Conservation (phyloP, 1,139 yeast genomes). For the Geotrichum fermentans region DNA sequence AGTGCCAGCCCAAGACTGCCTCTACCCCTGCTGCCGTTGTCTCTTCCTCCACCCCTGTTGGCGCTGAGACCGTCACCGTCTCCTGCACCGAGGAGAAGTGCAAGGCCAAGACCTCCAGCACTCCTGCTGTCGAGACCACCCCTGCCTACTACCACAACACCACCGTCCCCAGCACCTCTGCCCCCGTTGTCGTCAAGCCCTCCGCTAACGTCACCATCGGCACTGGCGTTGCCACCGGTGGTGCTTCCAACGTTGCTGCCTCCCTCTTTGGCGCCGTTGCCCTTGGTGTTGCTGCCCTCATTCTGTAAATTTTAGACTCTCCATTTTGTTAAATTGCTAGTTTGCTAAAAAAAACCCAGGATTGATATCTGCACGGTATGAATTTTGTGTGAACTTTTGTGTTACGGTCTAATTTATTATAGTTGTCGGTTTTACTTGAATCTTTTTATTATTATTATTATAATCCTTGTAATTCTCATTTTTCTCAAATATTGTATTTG, state of each 20-base stretch:
- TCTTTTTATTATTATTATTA: too few species aligned
- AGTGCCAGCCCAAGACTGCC: slow-evolving; percentile 3
- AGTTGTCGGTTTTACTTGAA: too few species aligned
- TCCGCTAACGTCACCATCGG: background rate
- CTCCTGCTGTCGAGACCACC: slow-evolving; percentile 3
- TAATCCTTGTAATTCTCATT: background rate
- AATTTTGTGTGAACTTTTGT: background rate
- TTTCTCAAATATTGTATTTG: too few species aligned
- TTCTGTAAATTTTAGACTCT: slow-evolving; percentile 5
- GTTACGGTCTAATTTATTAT: too few species aligned
- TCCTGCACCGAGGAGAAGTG: slow-evolving; percentile 29
- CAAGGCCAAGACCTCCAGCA: background rate
- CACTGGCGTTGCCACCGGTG: slow-evolving; percentile 4
- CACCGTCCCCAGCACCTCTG: background rate
- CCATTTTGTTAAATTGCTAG: too few species aligned
- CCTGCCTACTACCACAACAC: slow-evolving; percentile 1
- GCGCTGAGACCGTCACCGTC: slow-evolving; percentile 6
- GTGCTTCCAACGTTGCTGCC: slow-evolving; percentile 9
- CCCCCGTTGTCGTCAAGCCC: slow-evolving; percentile 2
- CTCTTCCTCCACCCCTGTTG: slow-evolving; percentile 1
- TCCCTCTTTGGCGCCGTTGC: slow-evolving; percentile 5
- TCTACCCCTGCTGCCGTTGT: slow-evolving; percentile 1
- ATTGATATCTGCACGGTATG: background rate
- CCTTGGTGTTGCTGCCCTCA: slow-evolving; percentile 7
- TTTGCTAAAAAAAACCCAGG: background rate